Evolutionary conservation across 495 filamentous ascomycete species (phyloP), one percentile per base, ranked within the genome.

Genomic region (Penicillium goetzii): DNA sequence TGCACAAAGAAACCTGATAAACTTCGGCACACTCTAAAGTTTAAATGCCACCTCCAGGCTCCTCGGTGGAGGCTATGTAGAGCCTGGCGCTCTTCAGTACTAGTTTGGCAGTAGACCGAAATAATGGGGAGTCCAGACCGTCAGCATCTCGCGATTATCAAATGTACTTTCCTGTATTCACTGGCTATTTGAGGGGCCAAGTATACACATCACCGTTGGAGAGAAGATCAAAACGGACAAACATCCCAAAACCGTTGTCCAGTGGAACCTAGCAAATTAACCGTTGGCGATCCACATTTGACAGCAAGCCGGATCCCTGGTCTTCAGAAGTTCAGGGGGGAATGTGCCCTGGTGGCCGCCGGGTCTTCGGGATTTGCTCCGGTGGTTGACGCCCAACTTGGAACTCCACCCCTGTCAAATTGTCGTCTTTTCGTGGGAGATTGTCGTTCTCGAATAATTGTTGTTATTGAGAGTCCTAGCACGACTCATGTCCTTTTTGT

Each of bases 271-370:
- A 59, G 61, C 51, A 68, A 71, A 68, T 68, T 68, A 71, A 54
- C 53, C 60, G 38, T 64, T 63, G 68, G 64, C 68, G 68, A 71
- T 71, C 68, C 60, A 21, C 56, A 66, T 71, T 71, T 71, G 68
- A 66, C 68, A 68, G 56, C 56, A 59, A 56, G 17, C 53, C 60
- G 62, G 36, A 61, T 58, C 50, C 66, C 52, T 47, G 38, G 38
- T 41, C 38, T 41, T 15, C 60, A n/a, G n/a, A n/a, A n/a, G n/a
- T 61, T 61, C 58, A 30, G 32, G 41, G 55, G 54, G 32, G 19
- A 45, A 59, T 41, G 23, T 19, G 28, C 49, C 28, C 21, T 21
- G 53, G n/a, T 32, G 30, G 30, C n/a, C 34, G 43, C 32, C 61
- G 55, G 61, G 30, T 47, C 10, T 11, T 59, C 55, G 61, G 61